These are phyloP conservation scores for Ophiosphaerella herpotricha DNA, from an alignment of 2,329 filamentous ascomycete genomes.

Conservation along the genomic window DNA sequence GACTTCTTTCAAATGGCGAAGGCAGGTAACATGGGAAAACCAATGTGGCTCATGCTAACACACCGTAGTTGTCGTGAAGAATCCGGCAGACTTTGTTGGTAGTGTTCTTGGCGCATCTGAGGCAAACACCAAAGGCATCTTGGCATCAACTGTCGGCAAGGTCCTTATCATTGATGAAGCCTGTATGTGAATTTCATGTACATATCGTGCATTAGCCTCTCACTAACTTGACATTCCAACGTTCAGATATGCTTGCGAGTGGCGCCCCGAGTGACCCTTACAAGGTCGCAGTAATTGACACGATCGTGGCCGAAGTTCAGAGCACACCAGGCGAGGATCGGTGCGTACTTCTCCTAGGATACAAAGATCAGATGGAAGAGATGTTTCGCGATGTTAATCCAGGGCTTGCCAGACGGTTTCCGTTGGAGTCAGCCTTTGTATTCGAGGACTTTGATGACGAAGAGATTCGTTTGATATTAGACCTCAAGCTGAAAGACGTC, in stretches of 20 bases:
- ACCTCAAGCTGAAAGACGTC: constrained; percentile 64
- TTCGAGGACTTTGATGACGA: constrained; percentile 70
- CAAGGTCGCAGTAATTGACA: constrained; percentile 71
- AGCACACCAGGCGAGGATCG: constrained; percentile 71
- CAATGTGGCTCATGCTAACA: constrained; percentile 5
- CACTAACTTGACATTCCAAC: too few species aligned
- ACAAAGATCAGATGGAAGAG: constrained; percentile 68
- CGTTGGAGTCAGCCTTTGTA: constrained; percentile 63
- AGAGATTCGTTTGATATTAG: constrained; percentile 64
- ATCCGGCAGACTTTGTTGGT: constrained; percentile 74
- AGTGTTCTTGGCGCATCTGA: constrained; percentile 68
- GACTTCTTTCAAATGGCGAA: constrained; percentile 70
- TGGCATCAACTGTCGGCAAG: constrained; percentile 69
- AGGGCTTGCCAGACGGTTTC: constrained; percentile 69
- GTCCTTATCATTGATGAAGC: constrained; percentile 82
- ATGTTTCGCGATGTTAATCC: constrained; percentile 79
- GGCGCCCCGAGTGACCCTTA: constrained; percentile 52
- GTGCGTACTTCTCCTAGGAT: constrained; percentile 73
- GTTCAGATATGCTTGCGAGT: constrained; percentile 59
- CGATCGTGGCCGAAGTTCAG: constrained; percentile 74
- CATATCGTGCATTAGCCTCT: too few species aligned
- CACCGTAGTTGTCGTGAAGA: constrained; percentile 67
- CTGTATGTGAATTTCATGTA: constrained; percentile 36
- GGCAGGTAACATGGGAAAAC: constrained; percentile 46
- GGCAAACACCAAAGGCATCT: constrained; percentile 71